Base-by-base conservation (phyloP, 257 asterid species). In the Coffea canephora region DNA sequence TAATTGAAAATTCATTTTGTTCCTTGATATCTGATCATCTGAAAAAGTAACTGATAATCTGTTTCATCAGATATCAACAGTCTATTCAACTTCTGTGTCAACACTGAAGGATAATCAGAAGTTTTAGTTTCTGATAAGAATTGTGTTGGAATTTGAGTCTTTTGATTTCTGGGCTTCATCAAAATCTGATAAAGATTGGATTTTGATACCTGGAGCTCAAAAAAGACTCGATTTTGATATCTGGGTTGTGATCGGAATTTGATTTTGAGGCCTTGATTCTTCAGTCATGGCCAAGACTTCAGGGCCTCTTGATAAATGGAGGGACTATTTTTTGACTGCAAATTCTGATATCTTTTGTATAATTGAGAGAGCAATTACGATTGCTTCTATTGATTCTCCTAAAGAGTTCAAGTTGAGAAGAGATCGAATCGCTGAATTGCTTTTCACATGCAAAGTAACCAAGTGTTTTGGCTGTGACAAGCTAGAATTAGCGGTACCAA, bases 351-450 rank as follows among this genome's bases (percentile, higher is more conserved):
- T 95, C 48, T 93, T 93, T 41, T 84, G 72, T 34, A 88, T 91
- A 77, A 93, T 95, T 34, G 92, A 93, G 87, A 82, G 88, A 54
- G 99, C 94, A 13, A 86, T 95, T 41, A 80, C 87, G 87, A 91
- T 95, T 23, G 99, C 99, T 64, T 96, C 96, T 21, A 81, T 85
- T 0, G 99, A 95, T 92, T 91, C 87, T 72, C 99, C 98, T 0
- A 84, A 85, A 46, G 98, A 92, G 79, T 93, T 93, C 87, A 92
- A 84, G 79, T 41, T 81, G 82, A 91, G 94, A 84, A 91, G 99
- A 84, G 99, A 93, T 87, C 88, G 89, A 80, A 90, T 95, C 48
- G 97, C 97, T 25, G 99, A 95, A 91, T 78, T 86, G 87, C 86
- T 93, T 31, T 95, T 93, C 86, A 78, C 97, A 65, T 90, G 97